A percentile compares a stretch with the other conserved stretches of the same genome.
Conservation (phyloP, 441 rosid species). For the Bruguiera hainesii region DNA sequence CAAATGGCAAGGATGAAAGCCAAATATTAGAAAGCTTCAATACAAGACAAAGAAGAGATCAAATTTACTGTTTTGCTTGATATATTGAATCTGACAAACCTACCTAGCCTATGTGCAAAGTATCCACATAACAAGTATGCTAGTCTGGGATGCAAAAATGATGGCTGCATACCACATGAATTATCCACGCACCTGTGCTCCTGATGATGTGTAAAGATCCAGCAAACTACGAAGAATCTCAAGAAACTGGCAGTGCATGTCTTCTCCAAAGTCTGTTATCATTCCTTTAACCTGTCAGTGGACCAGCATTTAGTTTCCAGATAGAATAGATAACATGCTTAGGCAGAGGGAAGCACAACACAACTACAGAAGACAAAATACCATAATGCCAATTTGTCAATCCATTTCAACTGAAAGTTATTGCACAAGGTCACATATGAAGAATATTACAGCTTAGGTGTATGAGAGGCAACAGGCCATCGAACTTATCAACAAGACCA, state of each 20-base stretch:
- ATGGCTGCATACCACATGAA: conserved; percentile 19
- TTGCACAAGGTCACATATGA: too few relatives aligned
- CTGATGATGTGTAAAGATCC: conserved; percentile 75
- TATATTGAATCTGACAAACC: too few relatives aligned
- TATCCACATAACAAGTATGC: too few relatives aligned
- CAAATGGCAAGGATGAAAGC: too few relatives aligned
- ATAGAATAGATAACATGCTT: not conserved
- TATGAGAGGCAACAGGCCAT: too few relatives aligned
- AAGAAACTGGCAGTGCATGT: conserved; percentile 98
- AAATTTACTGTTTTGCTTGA: too few relatives aligned
- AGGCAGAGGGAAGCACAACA: not conserved
- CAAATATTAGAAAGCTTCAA: too few relatives aligned
- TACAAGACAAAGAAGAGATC: too few relatives aligned
- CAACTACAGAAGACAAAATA: not conserved
- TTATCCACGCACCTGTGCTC: conserved; percentile 28
- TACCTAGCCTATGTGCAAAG: too few relatives aligned
- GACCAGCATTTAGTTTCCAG: not conserved
- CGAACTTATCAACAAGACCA: too few relatives aligned
- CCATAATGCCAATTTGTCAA: not conserved
- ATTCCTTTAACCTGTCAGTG: conserved; percentile 83
- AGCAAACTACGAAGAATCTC: conserved; percentile 97
- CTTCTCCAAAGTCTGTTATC: conserved; percentile 95
- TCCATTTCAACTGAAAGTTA: not conserved
- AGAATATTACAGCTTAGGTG: too few relatives aligned
- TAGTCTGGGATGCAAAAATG: conserved; percentile 6